Percentiles rank a stretch among this genome's conserved stretches.
phyloP scores from a whole-genome alignment of 768 basidiomycete species.

The Leucosporidium yakuticum region DNA sequence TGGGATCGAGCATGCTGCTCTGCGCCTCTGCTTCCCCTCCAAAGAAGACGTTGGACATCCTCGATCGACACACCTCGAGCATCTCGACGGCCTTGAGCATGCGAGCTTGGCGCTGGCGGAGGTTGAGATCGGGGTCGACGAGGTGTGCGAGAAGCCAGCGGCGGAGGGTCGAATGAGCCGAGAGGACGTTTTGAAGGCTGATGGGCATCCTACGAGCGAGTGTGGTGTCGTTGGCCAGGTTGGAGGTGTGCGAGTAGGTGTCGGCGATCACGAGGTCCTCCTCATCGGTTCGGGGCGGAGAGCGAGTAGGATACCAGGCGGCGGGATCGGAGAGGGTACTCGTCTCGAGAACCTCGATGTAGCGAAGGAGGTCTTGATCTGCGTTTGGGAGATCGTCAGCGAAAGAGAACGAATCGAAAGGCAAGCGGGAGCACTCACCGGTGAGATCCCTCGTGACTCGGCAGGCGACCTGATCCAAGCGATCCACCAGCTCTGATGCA shows the following conservation, averaged over 20 bases:
- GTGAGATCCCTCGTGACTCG: neutral
- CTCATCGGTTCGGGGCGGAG: neutral
- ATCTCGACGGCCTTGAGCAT: neutral
- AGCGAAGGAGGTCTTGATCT: neutral
- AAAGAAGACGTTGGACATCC: constrained; percentile 9
- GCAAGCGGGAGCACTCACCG: neutral
- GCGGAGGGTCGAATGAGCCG: neutral
- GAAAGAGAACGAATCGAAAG: neutral
- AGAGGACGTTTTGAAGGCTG: neutral
- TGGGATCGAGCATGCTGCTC: neutral
- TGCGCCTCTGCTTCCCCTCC: constrained; percentile 2
- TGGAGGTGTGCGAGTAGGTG: neutral
- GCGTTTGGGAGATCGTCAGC: neutral
- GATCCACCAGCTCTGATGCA: neutral
- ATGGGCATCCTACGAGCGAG: neutral
- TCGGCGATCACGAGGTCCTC: neutral
- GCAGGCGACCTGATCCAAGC: neutral
- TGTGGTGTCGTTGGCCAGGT: neutral
- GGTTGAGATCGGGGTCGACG: constrained; percentile 4
- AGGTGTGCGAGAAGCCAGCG: constrained; percentile 5
- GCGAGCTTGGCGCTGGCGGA: neutral
- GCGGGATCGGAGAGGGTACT: constrained; percentile 1
- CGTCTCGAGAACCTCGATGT: neutral
- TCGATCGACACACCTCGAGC: neutral
- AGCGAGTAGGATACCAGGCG: constrained; percentile 1